Evolutionary conservation across 164 flowering plant species (phyloP), one percentile per base, ranked within the genome.

Genomic region (Tetrastigma voinierianum): DNA sequence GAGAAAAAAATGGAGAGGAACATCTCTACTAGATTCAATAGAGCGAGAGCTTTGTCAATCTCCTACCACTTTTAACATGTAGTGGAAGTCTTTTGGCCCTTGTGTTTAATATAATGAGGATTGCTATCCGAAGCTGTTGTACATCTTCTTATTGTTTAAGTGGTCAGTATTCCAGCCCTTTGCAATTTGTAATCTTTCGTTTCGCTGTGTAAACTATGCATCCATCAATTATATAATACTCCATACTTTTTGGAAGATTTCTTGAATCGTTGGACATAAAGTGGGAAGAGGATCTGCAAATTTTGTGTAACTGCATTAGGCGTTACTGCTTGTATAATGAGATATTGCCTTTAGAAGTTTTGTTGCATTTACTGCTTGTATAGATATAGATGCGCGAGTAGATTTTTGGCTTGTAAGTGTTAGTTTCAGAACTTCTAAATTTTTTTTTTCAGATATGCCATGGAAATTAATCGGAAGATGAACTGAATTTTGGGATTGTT

Each of bases 131-230:
- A 59, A 61, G 32, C 46, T 44, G 49, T n/a, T 68, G 72, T 68
- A 64, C 65, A 73, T 62, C 20, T 51, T 13, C 12, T 9, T 64
- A 23, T 56, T 61, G 45, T 40, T 61, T 57, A 12, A 20, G 40
- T 25, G 40, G 40, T 25, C 45, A 14, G 14, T 45, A 10, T 12
- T 40, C n/a, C 13, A 51, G 51, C 51, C 20, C 12, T 19, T 45
- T 32, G 45, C 8, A 60, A 60, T 52, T 52, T 25, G 67, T 52
- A 64, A 53, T 64, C 40, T 10, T 52, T 52, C 40, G 2, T 18
- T n/a, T 16, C 17, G 25, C 25, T 24, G 44, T 52, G 40, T 1
- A 25, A 40, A 62, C 51, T 12, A 23, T 49, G 25, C 10, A 25
- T 9, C 11, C 59, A 25, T 57, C 5, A 43, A 21, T 57, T 56